Evolutionary conservation across 2,329 filamentous ascomycete species (phyloP), one percentile per base, ranked within the genome.

Genomic region (Rutstroemia sydowiana): DNA sequence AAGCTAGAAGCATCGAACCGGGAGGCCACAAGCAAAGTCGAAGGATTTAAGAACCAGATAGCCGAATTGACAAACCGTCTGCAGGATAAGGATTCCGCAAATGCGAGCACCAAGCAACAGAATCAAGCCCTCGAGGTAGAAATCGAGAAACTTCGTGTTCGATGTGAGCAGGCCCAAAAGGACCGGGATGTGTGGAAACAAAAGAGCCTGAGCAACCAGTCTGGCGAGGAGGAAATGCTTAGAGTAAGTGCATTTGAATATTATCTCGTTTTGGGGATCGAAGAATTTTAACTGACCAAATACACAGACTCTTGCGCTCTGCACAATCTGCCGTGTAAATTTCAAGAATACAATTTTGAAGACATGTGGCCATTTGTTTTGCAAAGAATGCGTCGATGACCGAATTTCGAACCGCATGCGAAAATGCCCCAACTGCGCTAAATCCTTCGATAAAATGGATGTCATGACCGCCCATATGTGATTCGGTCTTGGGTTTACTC

Each of bases 301-400:
- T 53, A 13, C 53, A 2, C 63, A 88, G 84, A 77, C 78, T 63
- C 78, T 93, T 69, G 85, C 88, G 30, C 81, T 95, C 47, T 98
- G 93, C 73, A 88, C 89, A 10, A 88, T 97, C 46, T 98, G 95
- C 73, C 88, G 89, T 61, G 85, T 82, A 64, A 88, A 92, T 60
- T 91, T 96, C 73, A 97, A 97, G 70, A 89, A 97, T 65, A 95
- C 91, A 0, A 86, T 85, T 9, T 79, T 98, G 68, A 95, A 93
- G 71, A 90, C 88, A 1, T 98, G 93, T 68, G 93, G 93, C 1
- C 93, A 98, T 69, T 81, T 95, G 45, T 95, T 97, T 69, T 98
- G 93, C 77, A 84, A 85, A 65, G 78, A 83, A 44, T 98, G 93
- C 66, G 87, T 97, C 21, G 88, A 95, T 58, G 87, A 95, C 64